Evolutionary conservation across 1,284 basidiomycete species (phyloP).

Genomic region (Lentinula novae-zelandiae): DNA sequence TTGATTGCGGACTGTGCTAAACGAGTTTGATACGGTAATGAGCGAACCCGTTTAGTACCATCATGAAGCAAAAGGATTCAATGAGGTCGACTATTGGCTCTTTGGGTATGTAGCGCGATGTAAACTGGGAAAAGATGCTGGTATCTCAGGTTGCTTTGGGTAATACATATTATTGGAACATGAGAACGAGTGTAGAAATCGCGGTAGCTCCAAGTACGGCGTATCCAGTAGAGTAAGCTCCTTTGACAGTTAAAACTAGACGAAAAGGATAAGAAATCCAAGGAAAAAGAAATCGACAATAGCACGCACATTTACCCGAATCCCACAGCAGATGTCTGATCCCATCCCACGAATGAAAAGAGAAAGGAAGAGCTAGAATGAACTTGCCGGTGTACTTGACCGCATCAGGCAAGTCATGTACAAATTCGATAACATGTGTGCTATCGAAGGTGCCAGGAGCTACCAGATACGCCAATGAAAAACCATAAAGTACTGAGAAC

Average conservation of each 20-base stretch:
- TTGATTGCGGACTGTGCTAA: no score
- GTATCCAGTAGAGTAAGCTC: conserved; percentile 78
- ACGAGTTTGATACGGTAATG: no score
- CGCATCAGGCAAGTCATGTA: conserved; percentile 54
- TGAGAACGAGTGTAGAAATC: conserved; percentile 51
- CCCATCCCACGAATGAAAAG: conserved; percentile 91
- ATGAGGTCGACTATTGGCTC: no score
- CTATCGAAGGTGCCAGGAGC: no score
- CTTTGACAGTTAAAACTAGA: conserved; percentile 77
- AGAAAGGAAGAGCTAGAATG: conserved; percentile 78
- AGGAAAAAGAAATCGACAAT: conserved; percentile 8
- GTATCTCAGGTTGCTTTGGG: not conserved
- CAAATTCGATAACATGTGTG: no score
- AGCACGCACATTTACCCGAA: conserved; percentile 76
- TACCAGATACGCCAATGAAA: conserved; percentile 13
- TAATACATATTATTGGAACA: conserved; percentile 7
- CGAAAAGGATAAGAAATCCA: conserved; percentile 1
- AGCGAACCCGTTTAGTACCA: no score
- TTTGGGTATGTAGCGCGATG: no score
- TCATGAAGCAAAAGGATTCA: no score
- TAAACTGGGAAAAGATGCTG: no score
- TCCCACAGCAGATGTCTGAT: conserved; percentile 94
- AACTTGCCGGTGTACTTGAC: conserved; percentile 77
- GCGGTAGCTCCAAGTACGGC: conserved; percentile 77
- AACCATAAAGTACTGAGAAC: no score